A percentile compares a stretch with the other conserved stretches of the same genome.
phyloP scores from a whole-genome alignment of 495 filamentous ascomycete genomes.

The Aspergillus incahuasiensis region DNA sequence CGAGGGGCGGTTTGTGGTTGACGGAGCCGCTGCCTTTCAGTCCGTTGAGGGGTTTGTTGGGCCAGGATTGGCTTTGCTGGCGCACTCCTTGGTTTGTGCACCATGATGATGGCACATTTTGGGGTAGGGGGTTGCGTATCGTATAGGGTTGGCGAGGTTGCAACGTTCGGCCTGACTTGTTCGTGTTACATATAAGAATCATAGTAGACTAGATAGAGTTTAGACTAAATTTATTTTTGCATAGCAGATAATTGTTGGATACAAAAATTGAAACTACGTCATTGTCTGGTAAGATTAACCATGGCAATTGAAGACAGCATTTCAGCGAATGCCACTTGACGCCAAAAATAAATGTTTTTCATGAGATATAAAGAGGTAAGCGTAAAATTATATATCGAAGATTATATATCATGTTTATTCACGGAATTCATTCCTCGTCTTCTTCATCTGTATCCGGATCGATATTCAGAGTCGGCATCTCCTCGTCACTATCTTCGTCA shows the following conservation, averaged over 20 bases:
- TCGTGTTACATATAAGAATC: background rate
- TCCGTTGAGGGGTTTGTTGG: slow-evolving; percentile 49
- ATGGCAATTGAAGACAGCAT: too few species aligned
- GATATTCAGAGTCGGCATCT: slow-evolving; percentile 45
- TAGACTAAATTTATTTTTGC: background rate
- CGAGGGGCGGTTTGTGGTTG: slow-evolving; percentile 56
- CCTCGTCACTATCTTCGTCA: slow-evolving; percentile 46
- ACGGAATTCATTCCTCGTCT: slow-evolving; percentile 23
- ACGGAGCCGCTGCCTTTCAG: slow-evolving; percentile 68
- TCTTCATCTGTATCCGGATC: slow-evolving; percentile 45
- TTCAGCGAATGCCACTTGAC: too few species aligned
- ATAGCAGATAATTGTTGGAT: background rate
- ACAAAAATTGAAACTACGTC: too few species aligned
- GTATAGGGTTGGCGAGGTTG: slow-evolving; percentile 23
- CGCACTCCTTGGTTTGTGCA: slow-evolving; percentile 45
- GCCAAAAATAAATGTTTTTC: too few species aligned
- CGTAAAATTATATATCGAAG: background rate
- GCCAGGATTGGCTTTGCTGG: slow-evolving; percentile 56
- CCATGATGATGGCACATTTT: slow-evolving; percentile 53
- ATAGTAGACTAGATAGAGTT: slow-evolving; percentile 1
- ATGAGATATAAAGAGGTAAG: too few species aligned
- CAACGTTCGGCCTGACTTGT: background rate
- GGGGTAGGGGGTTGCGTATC: slow-evolving; percentile 55
- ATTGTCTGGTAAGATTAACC: too few species aligned
- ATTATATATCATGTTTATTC: background rate